Evolutionary conservation across 805 yeast genomes (phyloP).

Genomic region (Teunomyces aglyptinius): DNA sequence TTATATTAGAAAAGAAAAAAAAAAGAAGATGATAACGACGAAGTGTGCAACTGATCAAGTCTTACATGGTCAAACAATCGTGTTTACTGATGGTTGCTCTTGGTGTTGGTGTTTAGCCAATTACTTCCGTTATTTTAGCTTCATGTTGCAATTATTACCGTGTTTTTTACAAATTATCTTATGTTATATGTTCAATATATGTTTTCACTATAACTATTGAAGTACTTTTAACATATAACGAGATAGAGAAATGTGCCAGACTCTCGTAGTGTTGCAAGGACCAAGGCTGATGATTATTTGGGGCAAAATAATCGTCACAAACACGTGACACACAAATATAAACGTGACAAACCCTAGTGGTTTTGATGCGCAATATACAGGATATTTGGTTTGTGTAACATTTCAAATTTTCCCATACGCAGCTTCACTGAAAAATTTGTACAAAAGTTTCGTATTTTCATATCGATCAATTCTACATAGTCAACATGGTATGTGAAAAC

Average conservation of each 20-base stretch:
- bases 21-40: background rate
- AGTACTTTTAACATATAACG: too few relatives aligned
- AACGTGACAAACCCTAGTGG: background rate
- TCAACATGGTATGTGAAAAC: constrained; percentile 14
- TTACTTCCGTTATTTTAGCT: too few relatives aligned
- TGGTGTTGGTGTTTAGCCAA: too few relatives aligned
- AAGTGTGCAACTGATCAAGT: too few relatives aligned
- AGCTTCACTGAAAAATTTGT: background rate
- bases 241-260: too few relatives aligned
- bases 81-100: too few relatives aligned
- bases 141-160: too few relatives aligned
- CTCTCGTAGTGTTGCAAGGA: background rate
- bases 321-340: background rate
- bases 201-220: too few relatives aligned
- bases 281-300: background rate
- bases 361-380: background rate
- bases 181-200: too few relatives aligned
- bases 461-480: constrained; percentile 12
- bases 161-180: too few relatives aligned
- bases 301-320: background rate
- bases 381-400: background rate
- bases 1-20: background rate
- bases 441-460: constrained; percentile 8
- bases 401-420: background rate
- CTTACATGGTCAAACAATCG: too few relatives aligned